Percentiles rank a stretch among this genome's conserved stretches.
Conservation (phyloP, 2,329 filamentous ascomycete genomes). For the Cytospora leucostoma region DNA sequence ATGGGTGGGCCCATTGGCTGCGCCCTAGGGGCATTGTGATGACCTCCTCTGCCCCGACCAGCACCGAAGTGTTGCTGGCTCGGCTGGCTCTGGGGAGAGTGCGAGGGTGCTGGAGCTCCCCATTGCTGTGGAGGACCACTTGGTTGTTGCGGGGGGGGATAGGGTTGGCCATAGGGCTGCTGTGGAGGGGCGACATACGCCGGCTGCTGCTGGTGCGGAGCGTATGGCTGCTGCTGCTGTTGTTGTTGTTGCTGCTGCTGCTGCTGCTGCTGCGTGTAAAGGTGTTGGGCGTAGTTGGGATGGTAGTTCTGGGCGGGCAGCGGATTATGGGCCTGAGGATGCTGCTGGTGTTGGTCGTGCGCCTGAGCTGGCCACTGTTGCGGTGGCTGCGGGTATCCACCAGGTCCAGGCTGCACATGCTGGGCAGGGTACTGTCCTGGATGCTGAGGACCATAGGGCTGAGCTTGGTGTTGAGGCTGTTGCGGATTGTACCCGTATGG, state of each 20-base stretch:
- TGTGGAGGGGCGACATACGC: slow-evolving; percentile 34
- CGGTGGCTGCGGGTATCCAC: slow-evolving; percentile 41
- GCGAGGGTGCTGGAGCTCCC: slow-evolving; percentile 36
- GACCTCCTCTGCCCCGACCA: slow-evolving; percentile 45
- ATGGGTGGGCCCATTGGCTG: slow-evolving; percentile 57
- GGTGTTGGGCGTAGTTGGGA: slow-evolving; percentile 59
- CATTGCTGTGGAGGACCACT: slow-evolving; percentile 46
- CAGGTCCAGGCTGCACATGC: slow-evolving; percentile 37
- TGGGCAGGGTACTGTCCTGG: slow-evolving; percentile 38
- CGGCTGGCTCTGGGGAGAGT: slow-evolving; percentile 36
- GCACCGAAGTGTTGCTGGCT: slow-evolving; percentile 43
- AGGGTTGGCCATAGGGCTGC: slow-evolving; percentile 37
- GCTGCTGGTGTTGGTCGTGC: slow-evolving; percentile 39
- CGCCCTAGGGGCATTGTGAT: slow-evolving; percentile 41
- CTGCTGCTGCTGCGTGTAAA: slow-evolving; percentile 47
- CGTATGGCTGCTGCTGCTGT: slow-evolving; percentile 39
- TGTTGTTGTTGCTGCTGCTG: slow-evolving; percentile 42
- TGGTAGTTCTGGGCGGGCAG: slow-evolving; percentile 58
- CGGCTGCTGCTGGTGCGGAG: slow-evolving; percentile 40
- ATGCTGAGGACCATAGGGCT: slow-evolving; percentile 36
- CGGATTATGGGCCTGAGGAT: slow-evolving; percentile 48
- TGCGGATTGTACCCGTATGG: slow-evolving; percentile 49
- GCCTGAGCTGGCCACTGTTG: slow-evolving; percentile 47
- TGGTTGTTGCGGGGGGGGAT: slow-evolving; percentile 38
- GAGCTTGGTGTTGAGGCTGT: slow-evolving; percentile 36